Base-by-base conservation (phyloP, 192 early-diverging fungal genomes). In the Oehlia diaphana region DNA sequence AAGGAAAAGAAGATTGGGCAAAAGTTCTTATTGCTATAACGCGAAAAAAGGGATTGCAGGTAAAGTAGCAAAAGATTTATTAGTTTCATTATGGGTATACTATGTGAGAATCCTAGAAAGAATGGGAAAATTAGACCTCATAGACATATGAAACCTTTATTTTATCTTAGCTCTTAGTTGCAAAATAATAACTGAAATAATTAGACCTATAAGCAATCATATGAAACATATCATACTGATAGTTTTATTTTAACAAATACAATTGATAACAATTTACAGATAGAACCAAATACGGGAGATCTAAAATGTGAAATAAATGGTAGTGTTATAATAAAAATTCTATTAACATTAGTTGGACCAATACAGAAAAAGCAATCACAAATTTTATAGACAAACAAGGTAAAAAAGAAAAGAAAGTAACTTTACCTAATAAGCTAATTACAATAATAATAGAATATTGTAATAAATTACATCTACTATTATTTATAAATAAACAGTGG, bases 161-260 rank as follows among this genome's bases (percentile, higher is more conserved):
- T 62, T 74, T 26, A 23, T 61, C 5, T 61, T 62, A 74, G 73
- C 53, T 12, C n/a, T 16, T 3, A 23, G 19, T 35, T 53, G 53
- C 0, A 74, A 62, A 74, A 74, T 4, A 35, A 74, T 62, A 50
- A 26, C 53, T 35, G 73, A 62, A 62, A 62, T 61, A 4, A 23
- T 74, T 4, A 74, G n/a, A 58, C 53, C 73, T 62, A 0, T 74
- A 74, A 9, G 28, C 35, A 47, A 74, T 62, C 73, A 39, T 10
- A 28, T 74, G 62, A 74, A 74, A 44, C 53, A 26, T 35, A 74
- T 21, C 23, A 74, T 62, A 74, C 73, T 62, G 53, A 74, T 62
- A 53, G 73, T n/a, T 62, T 74, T 37, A 74, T 74, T 39, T 4
- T 74, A 74, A 21, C 73, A 49, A 44, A 26, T 23, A 28, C 14